A percentile compares a stretch with the other conserved stretches of the same genome.
phyloP scores from a whole-genome alignment of 2,329 filamentous ascomycete genomes.

The Cladosporium sp. region DNA sequence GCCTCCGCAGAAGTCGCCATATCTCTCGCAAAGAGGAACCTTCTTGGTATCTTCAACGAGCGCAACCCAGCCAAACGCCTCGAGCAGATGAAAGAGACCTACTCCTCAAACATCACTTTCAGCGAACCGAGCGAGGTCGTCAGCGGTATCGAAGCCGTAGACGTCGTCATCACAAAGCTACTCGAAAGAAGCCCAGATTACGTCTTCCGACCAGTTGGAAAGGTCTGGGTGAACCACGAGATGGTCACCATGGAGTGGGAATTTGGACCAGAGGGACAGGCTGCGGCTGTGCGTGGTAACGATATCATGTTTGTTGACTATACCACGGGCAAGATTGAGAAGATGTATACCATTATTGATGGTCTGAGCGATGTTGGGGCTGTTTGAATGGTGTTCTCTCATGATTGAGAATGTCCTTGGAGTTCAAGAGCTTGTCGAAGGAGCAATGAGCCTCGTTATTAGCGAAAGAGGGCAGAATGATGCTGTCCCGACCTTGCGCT shows the following conservation, averaged over 20 bases:
- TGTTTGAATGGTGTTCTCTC: background rate
- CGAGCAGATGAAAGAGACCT: background rate
- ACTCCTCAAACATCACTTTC: background rate
- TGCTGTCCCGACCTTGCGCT: no score
- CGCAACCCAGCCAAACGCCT: background rate
- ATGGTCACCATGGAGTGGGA: background rate
- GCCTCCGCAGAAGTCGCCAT: background rate
- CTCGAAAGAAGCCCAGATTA: background rate
- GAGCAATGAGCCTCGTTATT: no score
- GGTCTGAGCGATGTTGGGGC: background rate
- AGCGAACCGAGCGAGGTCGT: background rate
- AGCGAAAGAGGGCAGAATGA: no score
- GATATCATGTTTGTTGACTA: background rate
- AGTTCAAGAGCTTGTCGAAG: no score
- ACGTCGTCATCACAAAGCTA: background rate
- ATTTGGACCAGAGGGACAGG: background rate
- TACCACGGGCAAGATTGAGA: background rate
- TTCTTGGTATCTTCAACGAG: background rate
- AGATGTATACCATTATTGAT: conserved; percentile 1
- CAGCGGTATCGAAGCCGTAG: background rate
- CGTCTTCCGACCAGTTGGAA: background rate
- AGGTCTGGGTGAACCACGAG: background rate
- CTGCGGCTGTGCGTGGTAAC: background rate
- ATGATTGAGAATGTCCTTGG: no score
- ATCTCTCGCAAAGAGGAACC: background rate